Evolutionary conservation across 2,329 filamentous ascomycete genomes (phyloP), one percentile per base, ranked within the genome.

Genomic region (Aspergillus sp.): DNA sequence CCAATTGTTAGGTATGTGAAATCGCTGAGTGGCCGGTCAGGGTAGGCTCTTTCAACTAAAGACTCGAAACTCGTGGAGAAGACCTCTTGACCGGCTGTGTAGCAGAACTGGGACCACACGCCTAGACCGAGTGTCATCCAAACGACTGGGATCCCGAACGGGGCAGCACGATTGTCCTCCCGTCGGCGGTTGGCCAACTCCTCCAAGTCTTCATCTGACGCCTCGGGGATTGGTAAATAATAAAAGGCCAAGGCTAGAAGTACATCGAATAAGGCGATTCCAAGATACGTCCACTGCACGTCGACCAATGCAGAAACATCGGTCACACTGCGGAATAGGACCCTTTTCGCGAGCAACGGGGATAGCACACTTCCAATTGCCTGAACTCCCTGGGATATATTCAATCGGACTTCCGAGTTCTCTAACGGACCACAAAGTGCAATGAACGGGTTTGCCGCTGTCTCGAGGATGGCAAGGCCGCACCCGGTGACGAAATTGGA

Each of bases 261-360:
- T 47, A 86, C 76, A 26, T 82, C 85, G 63, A 86, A 85, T 12
- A 87, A 76, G 1, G 83, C 79, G 56, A 88, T 86, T 7, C 83
- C 85, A 3, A 87, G 79, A 59, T 88, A 88, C 0, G 84, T 81
- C 84, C 85, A 88, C 66, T 88, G 85, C 1, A 86, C 83, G 54
- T 85, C 79, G 55, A 87, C 81, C 24, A 88, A 68, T 9, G 78
- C 81, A 1, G 79, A 74, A 0, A 81, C 80, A 55, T 81, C 73
- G 4, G 68, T 68, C 2, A 78, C 74, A n/a, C 71, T 68, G 36
- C 76, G 78, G 71, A 86, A 86, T 26, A 87, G 77, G 0, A 84
- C 84, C 53, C 81, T 82, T 56, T 82, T 77, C 3, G 85, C 85
- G 36, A 88, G 76, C 2, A 87, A 74, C 2, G 84, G 84, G 0